Evolutionary conservation across 2,329 filamentous ascomycete species (phyloP).

Genomic region (Microascus cirrosus): DNA sequence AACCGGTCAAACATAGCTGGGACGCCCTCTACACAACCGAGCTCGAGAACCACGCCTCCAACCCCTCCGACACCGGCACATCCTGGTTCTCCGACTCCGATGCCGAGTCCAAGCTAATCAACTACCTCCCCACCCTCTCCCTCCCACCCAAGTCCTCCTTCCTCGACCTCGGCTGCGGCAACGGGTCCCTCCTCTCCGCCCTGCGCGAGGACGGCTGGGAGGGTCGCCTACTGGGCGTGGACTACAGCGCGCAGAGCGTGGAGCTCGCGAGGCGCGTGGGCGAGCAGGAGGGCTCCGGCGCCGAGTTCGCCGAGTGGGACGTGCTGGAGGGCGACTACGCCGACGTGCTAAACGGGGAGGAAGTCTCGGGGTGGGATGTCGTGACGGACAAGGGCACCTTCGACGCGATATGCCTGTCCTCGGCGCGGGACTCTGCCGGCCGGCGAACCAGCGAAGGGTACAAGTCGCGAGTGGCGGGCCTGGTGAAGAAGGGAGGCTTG

Average conservation of each 20-base stretch:
- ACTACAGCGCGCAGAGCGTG: slow-evolving; percentile 72
- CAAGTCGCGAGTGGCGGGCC: slow-evolving; percentile 49
- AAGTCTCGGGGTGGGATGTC: slow-evolving; percentile 62
- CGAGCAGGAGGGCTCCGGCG: slow-evolving; percentile 8
- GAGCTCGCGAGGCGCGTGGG: slow-evolving; percentile 57
- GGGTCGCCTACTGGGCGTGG: slow-evolving; percentile 71
- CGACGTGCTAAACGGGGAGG: slow-evolving; percentile 18
- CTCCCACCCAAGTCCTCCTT: slow-evolving; percentile 29
- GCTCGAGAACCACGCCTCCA: slow-evolving; percentile 56
- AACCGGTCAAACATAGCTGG: slow-evolving; percentile 43
- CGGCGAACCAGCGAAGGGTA: slow-evolving; percentile 66
- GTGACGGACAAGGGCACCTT: slow-evolving; percentile 98
- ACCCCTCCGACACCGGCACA: slow-evolving; percentile 73
- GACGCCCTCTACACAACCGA: slow-evolving; percentile 63
- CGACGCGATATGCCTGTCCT: slow-evolving; percentile 77
- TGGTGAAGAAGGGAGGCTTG: slow-evolving; percentile 61
- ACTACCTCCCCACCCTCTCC: slow-evolving; percentile 38
- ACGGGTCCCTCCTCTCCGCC: slow-evolving; percentile 83
- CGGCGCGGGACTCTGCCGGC: slow-evolving; percentile 38
- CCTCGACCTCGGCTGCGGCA: slow-evolving; percentile 86
- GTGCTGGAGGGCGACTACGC: slow-evolving; percentile 35
- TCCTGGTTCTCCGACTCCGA: slow-evolving; percentile 94
- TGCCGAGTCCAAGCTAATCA: slow-evolving; percentile 70
- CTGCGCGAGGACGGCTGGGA: slow-evolving; percentile 51
- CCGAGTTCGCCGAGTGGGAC: slow-evolving; percentile 48